Evolutionary conservation across 2,329 filamentous ascomycete species (phyloP).

Genomic region (Cladosporium sp.): DNA sequence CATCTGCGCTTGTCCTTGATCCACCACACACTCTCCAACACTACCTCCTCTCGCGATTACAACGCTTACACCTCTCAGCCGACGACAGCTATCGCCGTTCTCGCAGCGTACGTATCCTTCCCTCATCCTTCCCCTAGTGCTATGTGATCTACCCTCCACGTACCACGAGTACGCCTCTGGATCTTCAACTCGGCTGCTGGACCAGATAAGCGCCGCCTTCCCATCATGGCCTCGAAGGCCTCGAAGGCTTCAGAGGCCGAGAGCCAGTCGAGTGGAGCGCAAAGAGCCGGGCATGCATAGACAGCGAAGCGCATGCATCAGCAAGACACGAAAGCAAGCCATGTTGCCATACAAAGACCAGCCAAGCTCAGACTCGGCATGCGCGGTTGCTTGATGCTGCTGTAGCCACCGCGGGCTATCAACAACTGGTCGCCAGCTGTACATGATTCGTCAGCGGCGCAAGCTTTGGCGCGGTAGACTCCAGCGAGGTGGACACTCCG

Average conservation of each 20-base stretch:
- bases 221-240: background rate
- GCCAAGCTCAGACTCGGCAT: too few relatives aligned
- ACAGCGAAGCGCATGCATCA: too few relatives aligned
- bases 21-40: background rate
- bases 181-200: background rate
- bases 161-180: slow-evolving; percentile 5
- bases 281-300: background rate
- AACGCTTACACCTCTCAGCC: slow-evolving; percentile 12
- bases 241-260: background rate
- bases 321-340: background rate
- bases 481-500: too few relatives aligned
- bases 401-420: too few relatives aligned
- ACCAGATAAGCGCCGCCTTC: background rate
- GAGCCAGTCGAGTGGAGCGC: background rate
- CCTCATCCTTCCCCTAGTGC: slow-evolving; percentile 1
- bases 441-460: too few relatives aligned
- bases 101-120: slow-evolving; percentile 11
- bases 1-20: slow-evolving; percentile 6
- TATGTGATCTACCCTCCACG: background rate
- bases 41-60: slow-evolving; percentile 2
- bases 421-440: too few relatives aligned
- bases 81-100: slow-evolving; percentile 15
- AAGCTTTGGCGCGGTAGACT: too few relatives aligned
- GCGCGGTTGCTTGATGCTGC: too few relatives aligned
- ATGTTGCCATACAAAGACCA: too few relatives aligned